Percentiles rank a stretch among this genome's conserved stretches.
Conservation (phyloP, 1,284 basidiomycete species). For the Limonomyces culmigenus region DNA sequence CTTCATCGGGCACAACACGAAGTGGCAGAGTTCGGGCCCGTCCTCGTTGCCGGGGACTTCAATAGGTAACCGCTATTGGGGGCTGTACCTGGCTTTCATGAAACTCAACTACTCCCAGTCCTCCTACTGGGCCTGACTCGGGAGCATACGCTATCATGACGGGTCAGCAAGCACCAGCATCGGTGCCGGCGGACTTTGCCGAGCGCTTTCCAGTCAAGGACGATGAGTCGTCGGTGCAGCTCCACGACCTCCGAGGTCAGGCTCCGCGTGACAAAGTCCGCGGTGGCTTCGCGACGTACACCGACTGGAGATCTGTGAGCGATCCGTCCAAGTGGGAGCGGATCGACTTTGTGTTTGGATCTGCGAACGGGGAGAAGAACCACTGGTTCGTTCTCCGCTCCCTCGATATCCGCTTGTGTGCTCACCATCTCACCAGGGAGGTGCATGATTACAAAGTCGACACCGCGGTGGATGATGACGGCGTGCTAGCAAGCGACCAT, state of each 20-base stretch:
- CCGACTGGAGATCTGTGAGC: constrained; percentile 25
- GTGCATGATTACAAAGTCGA: constrained; percentile 22
- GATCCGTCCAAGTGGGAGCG: constrained; percentile 21
- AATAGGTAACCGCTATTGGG: constrained; percentile 26
- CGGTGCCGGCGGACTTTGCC: constrained; percentile 26
- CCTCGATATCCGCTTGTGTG: background rate
- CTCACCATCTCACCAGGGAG: constrained; percentile 14
- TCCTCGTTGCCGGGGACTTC: constrained; percentile 37
- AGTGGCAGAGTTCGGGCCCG: constrained; percentile 19
- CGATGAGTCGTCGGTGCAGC: constrained; percentile 20
- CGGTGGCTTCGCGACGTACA: constrained; percentile 37
- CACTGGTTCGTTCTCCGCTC: too few species aligned
- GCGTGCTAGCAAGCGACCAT: constrained; percentile 36
- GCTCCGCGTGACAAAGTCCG: constrained; percentile 25
- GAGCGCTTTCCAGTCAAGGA: constrained; percentile 20
- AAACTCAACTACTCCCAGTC: constrained; percentile 13
- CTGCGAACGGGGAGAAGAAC: constrained; percentile 30
- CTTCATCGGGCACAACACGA: constrained; percentile 31
- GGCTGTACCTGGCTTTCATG: too few species aligned
- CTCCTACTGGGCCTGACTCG: constrained; percentile 23
- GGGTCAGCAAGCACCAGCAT: constrained; percentile 19
- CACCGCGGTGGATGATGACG: constrained; percentile 29
- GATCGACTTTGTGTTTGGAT: constrained; percentile 39
- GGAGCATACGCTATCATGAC: constrained; percentile 35
- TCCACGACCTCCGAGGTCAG: constrained; percentile 27